Conservation (phyloP, 345 rosid species). For the Pistacia vera region DNA sequence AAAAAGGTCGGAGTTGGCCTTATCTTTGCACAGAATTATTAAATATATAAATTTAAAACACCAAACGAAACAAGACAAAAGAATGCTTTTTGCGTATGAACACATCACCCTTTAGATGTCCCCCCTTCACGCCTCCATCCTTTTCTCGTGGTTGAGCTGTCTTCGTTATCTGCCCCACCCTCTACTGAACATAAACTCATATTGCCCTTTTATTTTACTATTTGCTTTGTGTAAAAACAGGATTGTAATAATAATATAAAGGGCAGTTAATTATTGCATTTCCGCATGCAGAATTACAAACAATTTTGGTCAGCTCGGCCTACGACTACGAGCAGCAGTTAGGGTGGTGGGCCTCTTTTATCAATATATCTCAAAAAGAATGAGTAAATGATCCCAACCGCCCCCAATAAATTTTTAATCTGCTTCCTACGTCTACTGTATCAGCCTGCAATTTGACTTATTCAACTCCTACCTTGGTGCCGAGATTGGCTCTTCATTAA, state of each 20-base stretch:
- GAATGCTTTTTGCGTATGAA: constrained; percentile 1
- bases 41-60: neutral
- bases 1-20: constrained; percentile 29
- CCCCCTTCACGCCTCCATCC: neutral
- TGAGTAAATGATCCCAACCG: constrained; percentile 2
- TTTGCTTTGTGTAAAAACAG: too few species aligned
- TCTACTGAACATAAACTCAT: too few species aligned
- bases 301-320: too few species aligned
- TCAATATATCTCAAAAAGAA: neutral
- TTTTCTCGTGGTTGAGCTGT: neutral
- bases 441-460: neutral
- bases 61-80: constrained; percentile 24
- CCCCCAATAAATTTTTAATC: constrained; percentile 9
- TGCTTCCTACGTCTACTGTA: too few species aligned
- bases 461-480: neutral
- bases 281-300: too few species aligned
- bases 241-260: too few species aligned
- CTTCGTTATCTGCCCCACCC: neutral
- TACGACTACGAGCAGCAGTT: too few species aligned
- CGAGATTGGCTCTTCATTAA: constrained; percentile 5
- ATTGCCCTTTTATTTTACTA: too few species aligned
- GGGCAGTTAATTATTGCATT: too few species aligned
- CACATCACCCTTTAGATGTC: too few species aligned
- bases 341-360: too few species aligned
- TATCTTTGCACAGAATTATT: constrained; percentile 2